Conservation (phyloP, 345 rosid genomes). For the Pistacia vera region DNA sequence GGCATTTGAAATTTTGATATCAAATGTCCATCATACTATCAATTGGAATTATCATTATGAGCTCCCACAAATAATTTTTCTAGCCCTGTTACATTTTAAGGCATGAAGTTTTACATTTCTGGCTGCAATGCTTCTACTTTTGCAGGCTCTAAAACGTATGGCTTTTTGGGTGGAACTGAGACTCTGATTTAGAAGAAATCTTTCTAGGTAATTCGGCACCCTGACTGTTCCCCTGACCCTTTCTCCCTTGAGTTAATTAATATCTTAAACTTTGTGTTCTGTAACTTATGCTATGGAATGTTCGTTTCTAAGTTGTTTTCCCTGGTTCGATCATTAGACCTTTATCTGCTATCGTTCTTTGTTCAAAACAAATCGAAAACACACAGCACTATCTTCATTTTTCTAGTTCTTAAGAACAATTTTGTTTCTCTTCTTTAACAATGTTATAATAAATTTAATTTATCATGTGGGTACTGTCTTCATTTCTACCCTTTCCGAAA, state of each 20-base stretch:
- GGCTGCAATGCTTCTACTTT: not conserved
- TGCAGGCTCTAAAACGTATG: not conserved
- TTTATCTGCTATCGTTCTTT: too few relatives aligned
- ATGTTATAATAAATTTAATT: too few relatives aligned
- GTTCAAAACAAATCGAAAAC: too few relatives aligned
- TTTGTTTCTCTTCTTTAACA: too few relatives aligned
- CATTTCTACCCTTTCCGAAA: too few relatives aligned
- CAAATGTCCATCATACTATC: not conserved
- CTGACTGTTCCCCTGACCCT: not conserved
- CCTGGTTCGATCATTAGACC: not conserved
- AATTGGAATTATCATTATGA: not conserved
- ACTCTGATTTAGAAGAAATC: not conserved
- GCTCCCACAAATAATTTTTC: not conserved
- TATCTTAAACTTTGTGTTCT: not conserved
- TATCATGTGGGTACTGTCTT: too few relatives aligned
- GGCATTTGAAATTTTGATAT: not conserved
- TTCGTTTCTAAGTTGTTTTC: not conserved
- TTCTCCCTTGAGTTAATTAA: not conserved
- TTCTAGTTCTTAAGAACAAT: too few relatives aligned
- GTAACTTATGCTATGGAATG: too few relatives aligned
- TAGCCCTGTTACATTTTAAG: not conserved
- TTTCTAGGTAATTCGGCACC: not conserved
- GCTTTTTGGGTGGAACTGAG: not conserved
- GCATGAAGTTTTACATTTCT: not conserved
- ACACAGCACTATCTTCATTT: too few relatives aligned